Evolutionary conservation across 2,329 filamentous ascomycete species (phyloP).

Genomic region (Chaetothyriales sp.): DNA sequence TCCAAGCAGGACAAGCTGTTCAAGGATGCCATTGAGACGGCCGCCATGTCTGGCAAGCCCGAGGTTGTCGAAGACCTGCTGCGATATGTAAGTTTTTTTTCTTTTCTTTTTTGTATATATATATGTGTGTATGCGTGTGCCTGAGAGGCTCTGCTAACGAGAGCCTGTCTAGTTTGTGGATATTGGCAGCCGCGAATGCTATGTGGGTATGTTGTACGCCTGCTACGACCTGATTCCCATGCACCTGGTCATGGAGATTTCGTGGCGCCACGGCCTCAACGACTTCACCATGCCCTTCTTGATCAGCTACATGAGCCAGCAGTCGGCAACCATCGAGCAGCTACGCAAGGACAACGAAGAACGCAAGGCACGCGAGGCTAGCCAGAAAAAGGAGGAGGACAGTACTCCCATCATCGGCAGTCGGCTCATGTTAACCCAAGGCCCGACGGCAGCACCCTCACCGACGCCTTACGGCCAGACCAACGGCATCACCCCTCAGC

Average conservation of each 20-base stretch:
- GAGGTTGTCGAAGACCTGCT: constrained; percentile 93
- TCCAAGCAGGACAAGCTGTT: constrained; percentile 99
- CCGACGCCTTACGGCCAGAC: constrained; percentile 62
- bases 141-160: constrained; percentile 25
- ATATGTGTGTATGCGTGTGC: constrained; percentile 1
- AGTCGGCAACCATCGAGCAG: constrained; percentile 68
- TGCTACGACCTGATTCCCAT: constrained; percentile 95
- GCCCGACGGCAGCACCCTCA: constrained; percentile 47
- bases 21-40: constrained; percentile 98
- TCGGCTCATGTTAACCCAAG: constrained; percentile 90
- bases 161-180: constrained; percentile 89
- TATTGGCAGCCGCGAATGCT: constrained; percentile 97
- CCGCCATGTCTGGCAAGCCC: constrained; percentile 76
- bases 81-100: constrained; percentile 90
- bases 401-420: constrained; percentile 85
- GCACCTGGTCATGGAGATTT: constrained; percentile 86
- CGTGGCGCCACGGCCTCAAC: constrained; percentile 84
- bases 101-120: too few species aligned
- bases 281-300: constrained; percentile 99
- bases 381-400: constrained; percentile 80
- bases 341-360: constrained; percentile 96
- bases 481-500: constrained; percentile 80
- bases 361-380: constrained; percentile 57
- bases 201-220: constrained; percentile 98
- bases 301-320: constrained; percentile 93